phyloP scores from a whole-genome alignment of 352 stramenopile genomes.

The Pythium brachiatum region DNA sequence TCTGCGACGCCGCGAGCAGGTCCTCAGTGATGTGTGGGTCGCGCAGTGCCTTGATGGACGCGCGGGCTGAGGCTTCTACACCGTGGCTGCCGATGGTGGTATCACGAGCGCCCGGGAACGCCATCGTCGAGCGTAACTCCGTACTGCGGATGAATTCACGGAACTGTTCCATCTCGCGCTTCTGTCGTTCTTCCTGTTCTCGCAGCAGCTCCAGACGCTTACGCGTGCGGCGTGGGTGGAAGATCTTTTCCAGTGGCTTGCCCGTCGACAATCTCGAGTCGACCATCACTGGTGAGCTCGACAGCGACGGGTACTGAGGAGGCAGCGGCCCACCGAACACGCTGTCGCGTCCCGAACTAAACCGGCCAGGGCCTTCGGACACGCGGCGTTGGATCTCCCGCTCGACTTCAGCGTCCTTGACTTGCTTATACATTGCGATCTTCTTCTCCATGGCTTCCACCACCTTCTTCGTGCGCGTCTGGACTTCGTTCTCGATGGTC shows the following conservation, averaged over 20 bases:
- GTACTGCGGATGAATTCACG: conserved; percentile 78
- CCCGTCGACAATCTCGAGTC: conserved; percentile 24
- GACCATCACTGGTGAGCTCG: conserved; percentile 19
- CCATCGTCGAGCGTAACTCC: conserved; percentile 36
- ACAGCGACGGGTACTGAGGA: conserved; percentile 15
- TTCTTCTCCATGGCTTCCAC: conserved; percentile 80
- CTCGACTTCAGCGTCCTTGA: conserved; percentile 77
- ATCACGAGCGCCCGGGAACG: conserved; percentile 2
- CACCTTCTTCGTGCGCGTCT: conserved; percentile 57
- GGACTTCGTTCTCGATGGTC: conserved; percentile 77
- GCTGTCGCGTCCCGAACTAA: conserved; percentile 7
- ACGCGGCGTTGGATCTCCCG: conserved; percentile 71
- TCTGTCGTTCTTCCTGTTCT: conserved; percentile 71
- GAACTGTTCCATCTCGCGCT: conserved; percentile 86
- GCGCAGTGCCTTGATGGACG: conserved; percentile 38
- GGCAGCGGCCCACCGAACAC: conserved; percentile 24
- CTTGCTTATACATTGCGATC: conserved; percentile 84
- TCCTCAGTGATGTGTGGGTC: conserved; percentile 58
- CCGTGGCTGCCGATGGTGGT: neutral
- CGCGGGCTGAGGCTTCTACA: conserved; percentile 14
- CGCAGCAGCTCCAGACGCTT: conserved; percentile 61
- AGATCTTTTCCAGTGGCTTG: conserved; percentile 70
- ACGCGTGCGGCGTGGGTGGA: conserved; percentile 68
- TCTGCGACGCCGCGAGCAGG: conserved; percentile 41
- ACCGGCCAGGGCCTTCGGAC: conserved; percentile 41